Conservation (phyloP, 2,329 filamentous ascomycete genomes). For the Alternaria metachromatica region DNA sequence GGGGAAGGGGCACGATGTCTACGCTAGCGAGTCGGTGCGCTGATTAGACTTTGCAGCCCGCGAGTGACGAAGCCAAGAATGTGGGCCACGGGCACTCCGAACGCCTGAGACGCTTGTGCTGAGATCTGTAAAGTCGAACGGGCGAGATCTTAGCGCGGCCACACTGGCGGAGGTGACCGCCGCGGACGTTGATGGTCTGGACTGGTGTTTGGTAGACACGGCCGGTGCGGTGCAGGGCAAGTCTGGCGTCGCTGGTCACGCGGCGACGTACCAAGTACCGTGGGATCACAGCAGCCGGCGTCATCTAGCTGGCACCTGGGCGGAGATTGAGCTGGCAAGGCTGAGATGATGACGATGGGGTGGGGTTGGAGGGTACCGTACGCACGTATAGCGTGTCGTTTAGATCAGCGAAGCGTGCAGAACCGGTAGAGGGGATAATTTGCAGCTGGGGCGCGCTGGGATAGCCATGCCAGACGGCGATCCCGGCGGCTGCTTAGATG, state of each 20-base stretch:
- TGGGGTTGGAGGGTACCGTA: neutral
- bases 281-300: neutral
- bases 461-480: neutral
- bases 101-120: slow-evolving; percentile 20
- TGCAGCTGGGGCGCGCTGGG: neutral
- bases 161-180: slow-evolving; percentile 6
- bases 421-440: slow-evolving; percentile 30
- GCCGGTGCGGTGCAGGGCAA: neutral
- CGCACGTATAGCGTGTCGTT: slow-evolving; percentile 3
- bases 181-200: neutral
- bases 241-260: neutral
- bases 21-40: slow-evolving; percentile 31
- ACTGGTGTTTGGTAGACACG: neutral
- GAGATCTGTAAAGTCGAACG: slow-evolving; percentile 23
- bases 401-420: slow-evolving; percentile 28
- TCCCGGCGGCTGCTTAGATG: neutral
- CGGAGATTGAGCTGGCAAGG: neutral
- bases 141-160: slow-evolving; percentile 31
- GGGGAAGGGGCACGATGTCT: slow-evolving; percentile 20
- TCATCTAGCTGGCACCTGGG: neutral
- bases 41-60: slow-evolving; percentile 36
- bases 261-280: neutral
- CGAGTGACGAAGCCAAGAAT: slow-evolving; percentile 33
- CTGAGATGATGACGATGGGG: slow-evolving; percentile 6
- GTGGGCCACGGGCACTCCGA: slow-evolving; percentile 36